These are phyloP conservation scores for Botryobasidium botryosum DNA, from an alignment of 768 basidiomycete species.

Conservation along the genomic window DNA sequence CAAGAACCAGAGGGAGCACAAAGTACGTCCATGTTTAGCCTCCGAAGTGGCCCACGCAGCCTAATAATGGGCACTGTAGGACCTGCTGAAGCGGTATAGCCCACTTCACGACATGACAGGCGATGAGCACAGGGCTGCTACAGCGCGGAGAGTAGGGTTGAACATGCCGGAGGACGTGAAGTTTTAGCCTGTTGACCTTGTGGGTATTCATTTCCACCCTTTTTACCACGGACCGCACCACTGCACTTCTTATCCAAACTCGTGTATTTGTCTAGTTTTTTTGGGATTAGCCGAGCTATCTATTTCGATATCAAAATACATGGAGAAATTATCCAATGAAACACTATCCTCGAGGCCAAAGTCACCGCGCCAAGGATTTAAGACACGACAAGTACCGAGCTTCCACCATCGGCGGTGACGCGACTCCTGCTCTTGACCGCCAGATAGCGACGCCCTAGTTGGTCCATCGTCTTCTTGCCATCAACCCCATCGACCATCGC, in stretches of 20 bases:
- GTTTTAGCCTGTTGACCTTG: too few relatives aligned
- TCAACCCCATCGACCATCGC: constrained; percentile 23
- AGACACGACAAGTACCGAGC: constrained; percentile 28
- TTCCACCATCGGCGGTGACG: constrained; percentile 48
- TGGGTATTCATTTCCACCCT: too few relatives aligned
- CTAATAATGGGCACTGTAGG: constrained; percentile 25
- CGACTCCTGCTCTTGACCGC: constrained; percentile 44
- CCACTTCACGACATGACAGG: constrained; percentile 61
- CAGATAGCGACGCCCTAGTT: constrained; percentile 43
- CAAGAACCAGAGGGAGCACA: constrained; percentile 1
- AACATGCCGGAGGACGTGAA: constrained; percentile 61
- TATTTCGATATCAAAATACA: too few relatives aligned
- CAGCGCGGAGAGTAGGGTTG: constrained; percentile 58
- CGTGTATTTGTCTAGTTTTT: too few relatives aligned
- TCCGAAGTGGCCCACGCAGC: background rate
- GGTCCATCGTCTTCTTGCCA: too few relatives aligned
- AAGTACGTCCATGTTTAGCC: background rate
- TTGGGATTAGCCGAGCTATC: too few relatives aligned
- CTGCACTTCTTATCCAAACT: too few relatives aligned
- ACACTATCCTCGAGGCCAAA: too few relatives aligned
- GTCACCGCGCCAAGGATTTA: too few relatives aligned
- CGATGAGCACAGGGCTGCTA: constrained; percentile 67
- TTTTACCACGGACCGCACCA: too few relatives aligned
- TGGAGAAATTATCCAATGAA: too few relatives aligned
- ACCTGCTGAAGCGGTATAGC: constrained; percentile 72